phyloP scores from a whole-genome alignment of 805 yeast genomes.

The Myxozyma vanderwaltii region DNA sequence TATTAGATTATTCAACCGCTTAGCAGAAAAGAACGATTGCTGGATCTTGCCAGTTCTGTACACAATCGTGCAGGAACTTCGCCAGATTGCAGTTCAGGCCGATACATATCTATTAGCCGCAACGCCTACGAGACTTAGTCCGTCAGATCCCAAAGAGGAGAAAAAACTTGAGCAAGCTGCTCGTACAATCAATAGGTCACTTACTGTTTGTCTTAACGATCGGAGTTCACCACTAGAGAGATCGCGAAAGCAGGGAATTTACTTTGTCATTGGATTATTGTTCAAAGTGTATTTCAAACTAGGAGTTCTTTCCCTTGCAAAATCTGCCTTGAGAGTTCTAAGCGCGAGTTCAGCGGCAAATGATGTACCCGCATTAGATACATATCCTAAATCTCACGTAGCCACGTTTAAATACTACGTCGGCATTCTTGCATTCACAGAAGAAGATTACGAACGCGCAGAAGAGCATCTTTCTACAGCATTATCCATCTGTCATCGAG shows the following conservation, averaged over 20 bases:
- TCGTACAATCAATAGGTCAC: constrained; percentile 67
- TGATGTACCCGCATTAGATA: constrained; percentile 54
- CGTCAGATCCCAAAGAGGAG: background rate
- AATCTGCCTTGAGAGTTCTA: constrained; percentile 70
- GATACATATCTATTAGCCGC: constrained; percentile 6
- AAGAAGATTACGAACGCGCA: constrained; percentile 57
- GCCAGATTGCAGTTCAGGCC: constrained; percentile 38
- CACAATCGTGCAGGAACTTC: constrained; percentile 38
- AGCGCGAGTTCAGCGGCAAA: constrained; percentile 48
- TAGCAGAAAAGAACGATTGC: constrained; percentile 25
- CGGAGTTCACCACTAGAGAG: constrained; percentile 54
- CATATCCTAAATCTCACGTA: constrained; percentile 54
- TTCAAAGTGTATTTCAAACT: constrained; percentile 68
- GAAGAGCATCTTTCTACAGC: constrained; percentile 58
- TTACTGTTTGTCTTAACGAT: constrained; percentile 78
- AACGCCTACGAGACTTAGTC: background rate
- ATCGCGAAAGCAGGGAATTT: constrained; percentile 65
- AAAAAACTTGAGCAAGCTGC: constrained; percentile 56
- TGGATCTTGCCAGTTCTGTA: constrained; percentile 37
- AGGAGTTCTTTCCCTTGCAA: constrained; percentile 69
- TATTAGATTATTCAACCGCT: constrained; percentile 24
- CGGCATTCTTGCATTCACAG: constrained; percentile 67
- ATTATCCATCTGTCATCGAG: constrained; percentile 42
- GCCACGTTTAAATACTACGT: constrained; percentile 68
- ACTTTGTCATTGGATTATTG: constrained; percentile 68